A percentile compares a stretch with the other conserved stretches of the same genome.
Evolutionary conservation across 2,329 filamentous ascomycete species (phyloP).

Genomic region (Verticillium tricorpus): DNA sequence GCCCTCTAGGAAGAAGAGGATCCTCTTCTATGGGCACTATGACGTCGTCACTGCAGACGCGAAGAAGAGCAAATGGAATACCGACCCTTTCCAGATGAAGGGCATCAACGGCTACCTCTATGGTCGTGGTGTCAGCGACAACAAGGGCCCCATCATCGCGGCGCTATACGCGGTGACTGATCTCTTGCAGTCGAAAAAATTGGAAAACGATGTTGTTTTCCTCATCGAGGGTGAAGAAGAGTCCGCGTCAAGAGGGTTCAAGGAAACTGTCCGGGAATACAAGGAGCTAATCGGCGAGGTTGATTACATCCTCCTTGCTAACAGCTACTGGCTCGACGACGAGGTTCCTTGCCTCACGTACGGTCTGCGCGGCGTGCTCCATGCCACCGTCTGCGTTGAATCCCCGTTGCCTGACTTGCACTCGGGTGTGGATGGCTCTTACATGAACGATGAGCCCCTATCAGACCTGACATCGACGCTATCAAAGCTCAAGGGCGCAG

Average conservation of each 20-base stretch:
- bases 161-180: slow-evolving; percentile 92
- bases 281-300: slow-evolving; percentile 84
- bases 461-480: slow-evolving; percentile 86
- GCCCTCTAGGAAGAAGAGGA: slow-evolving; percentile 68
- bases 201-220: slow-evolving; percentile 88
- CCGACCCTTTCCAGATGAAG: slow-evolving; percentile 83
- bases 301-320: slow-evolving; percentile 91
- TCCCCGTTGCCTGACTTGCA: slow-evolving; percentile 86
- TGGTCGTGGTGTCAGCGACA: slow-evolving; percentile 93
- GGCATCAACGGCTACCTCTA: slow-evolving; percentile 92
- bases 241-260: slow-evolving; percentile 86
- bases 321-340: slow-evolving; percentile 98
- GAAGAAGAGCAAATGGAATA: slow-evolving; percentile 76
- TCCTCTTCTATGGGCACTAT: slow-evolving; percentile 97
- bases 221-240: slow-evolving; percentile 97
- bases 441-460: slow-evolving; percentile 82
- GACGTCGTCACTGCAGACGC: slow-evolving; percentile 91
- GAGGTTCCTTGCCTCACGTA: slow-evolving; percentile 94
- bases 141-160: slow-evolving; percentile 93
- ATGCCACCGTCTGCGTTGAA: slow-evolving; percentile 84
- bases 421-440: slow-evolving; percentile 93
- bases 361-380: slow-evolving; percentile 86
- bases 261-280: slow-evolving; percentile 72
- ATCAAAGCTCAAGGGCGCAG: slow-evolving; percentile 72
- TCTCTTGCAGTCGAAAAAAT: slow-evolving; percentile 73